Evolutionary conservation across 805 yeast species (phyloP), one percentile per base, ranked within the genome.

Genomic region (Torulaspora franciscae): DNA sequence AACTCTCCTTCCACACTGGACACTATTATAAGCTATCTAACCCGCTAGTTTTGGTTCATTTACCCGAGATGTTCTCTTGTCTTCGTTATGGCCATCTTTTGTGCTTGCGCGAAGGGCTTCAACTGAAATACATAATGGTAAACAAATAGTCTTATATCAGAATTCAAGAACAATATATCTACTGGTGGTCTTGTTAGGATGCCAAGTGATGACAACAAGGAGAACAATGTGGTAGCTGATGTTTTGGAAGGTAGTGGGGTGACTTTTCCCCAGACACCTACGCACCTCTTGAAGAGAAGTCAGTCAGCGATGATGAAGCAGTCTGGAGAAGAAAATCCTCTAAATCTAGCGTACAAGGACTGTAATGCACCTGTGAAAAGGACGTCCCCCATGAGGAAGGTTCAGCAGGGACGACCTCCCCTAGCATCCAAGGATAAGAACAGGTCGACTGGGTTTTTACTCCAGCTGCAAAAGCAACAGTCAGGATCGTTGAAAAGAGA

Each of bases 351-450:
- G 7, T 24, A 40, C 24, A n/a, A 34, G 14, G 32, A 34, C 7
- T 36, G 37, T 22, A 37, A 48, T 15, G 42, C 38, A 4, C 36
- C 36, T n/a, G 46, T 43, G 7, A 49, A 45, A 32, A 50, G 48
- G 19, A 28, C 37, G 2, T 43, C 52, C 6, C 54, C 53, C 19
- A 22, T 44, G 37, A 49, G 46, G 36, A 42, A 30, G 28, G 26
- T 28, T 4, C 50, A 47, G 32, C 53, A 32, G 24, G 48, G 51
- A 7, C 51, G 67, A 32, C 48, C 52, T 27, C 67, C 67, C 1
- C 45, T 63, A 22, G 64, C 63, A 7, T 53, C 63, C 11, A 63
- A 63, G 46, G 66, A 63, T 46, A 62, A 59, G 26, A 61, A 61
- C 36, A 49, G 52, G 30, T 29, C 55, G 4, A 50, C 42, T 26